Evolutionary conservation across 371 early-diverging fungal species (phyloP).

Genomic region (Haplosporangium sp.): DNA sequence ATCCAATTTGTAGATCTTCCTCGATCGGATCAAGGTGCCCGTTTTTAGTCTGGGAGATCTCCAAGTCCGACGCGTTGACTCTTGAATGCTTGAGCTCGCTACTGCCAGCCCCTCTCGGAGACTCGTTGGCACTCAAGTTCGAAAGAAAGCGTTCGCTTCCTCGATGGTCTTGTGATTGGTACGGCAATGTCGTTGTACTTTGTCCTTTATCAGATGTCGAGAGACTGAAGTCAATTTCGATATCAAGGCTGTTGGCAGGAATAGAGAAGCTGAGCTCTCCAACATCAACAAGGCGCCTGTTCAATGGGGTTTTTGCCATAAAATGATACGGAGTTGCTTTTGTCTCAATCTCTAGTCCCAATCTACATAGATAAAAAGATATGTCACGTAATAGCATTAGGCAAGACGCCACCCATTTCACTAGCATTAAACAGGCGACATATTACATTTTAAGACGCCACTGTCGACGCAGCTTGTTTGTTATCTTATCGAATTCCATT

Average conservation of each 20-base stretch:
- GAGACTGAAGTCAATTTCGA: slow-evolving; percentile 24
- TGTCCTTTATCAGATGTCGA: slow-evolving; percentile 2
- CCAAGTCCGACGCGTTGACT: not conserved
- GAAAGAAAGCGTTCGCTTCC: not conserved
- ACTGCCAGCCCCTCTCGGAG: not conserved
- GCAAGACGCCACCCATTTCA: no score
- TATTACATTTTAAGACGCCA: slow-evolving; percentile 39
- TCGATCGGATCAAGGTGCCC: not conserved
- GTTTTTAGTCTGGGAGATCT: not conserved
- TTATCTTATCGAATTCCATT: slow-evolving; percentile 21
- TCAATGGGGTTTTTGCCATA: slow-evolving; percentile 4
- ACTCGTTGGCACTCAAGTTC: not conserved
- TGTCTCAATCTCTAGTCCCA: slow-evolving; percentile 26
- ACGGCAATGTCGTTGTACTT: not conserved
- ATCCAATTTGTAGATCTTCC: not conserved
- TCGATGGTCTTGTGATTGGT: not conserved
- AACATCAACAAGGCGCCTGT: slow-evolving; percentile 16
- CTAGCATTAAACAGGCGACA: not conserved
- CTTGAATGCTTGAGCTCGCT: not conserved
- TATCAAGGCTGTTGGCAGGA: slow-evolving; percentile 33
- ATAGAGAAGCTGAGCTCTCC: slow-evolving; percentile 29
- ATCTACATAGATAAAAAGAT: slow-evolving; percentile 4
- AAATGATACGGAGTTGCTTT: slow-evolving; percentile 19
- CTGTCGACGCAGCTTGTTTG: slow-evolving; percentile 12
- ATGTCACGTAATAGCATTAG: no score